Evolutionary conservation across 2,329 filamentous ascomycete species (phyloP), one percentile per base, ranked within the genome.

Genomic region (Cercospora citrullina): DNA sequence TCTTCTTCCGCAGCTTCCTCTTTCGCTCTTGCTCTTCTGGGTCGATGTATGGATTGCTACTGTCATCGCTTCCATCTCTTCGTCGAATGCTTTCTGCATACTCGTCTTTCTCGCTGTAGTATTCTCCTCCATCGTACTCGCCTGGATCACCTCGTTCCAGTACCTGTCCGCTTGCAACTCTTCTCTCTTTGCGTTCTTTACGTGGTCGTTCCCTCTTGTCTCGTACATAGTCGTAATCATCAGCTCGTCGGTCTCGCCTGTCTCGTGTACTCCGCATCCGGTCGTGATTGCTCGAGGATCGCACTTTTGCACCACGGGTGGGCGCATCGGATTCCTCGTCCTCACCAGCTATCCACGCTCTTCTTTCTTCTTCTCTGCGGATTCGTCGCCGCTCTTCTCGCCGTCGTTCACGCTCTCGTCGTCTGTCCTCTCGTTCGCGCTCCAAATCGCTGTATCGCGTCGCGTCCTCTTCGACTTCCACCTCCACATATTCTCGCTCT

Each of bases 1-100:
- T 75, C 71, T 88, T 84, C 73, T 87, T 87, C 79, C 90, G 89
- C n/a, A 73, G 77, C 74, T 78, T 83, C 79, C 76, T 79, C 78
- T 77, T 79, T 71, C 73, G 75, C 45, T 78, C 75, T 31, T 81
- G 78, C 63, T 82, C 80, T 61, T 81, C 80, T 5, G 51, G 63
- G 18, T 69, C 63, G 36, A 67, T 36, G 23, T 79, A 76, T 23
- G 79, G 76, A 14, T 76, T 73, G 30, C 78, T 75, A 60, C 73
- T 76, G 39, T 76, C 79, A 48, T 76, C 77, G 5, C 67, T 67
- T 18, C 79, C 79, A 63, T 81, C 81, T 69, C 81, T 75, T 66
- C 80, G 78, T 60, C 82, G 77, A 69, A 80, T 79, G 62, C 82
- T 79, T 30, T 82, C 74, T 18, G 73, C 65, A 55, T 72, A 79